These are phyloP conservation scores for Lophiostoma macrostomum DNA, from an alignment of 495 filamentous ascomycete species.

Conservation along the genomic window DNA sequence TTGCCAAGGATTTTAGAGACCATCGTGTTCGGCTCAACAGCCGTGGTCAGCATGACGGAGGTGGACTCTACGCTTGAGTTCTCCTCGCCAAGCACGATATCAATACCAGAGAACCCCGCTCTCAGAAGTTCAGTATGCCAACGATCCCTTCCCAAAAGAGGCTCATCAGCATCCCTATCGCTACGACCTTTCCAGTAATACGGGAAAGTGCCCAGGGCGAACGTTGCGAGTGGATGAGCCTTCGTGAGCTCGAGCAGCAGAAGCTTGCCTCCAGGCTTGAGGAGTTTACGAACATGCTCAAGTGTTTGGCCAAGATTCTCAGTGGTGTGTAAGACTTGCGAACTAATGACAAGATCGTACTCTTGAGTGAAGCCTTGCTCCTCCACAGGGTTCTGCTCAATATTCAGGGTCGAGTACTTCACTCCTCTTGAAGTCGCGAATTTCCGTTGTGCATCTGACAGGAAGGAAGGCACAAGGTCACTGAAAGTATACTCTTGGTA, in stretches of 20 bases:
- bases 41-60: not conserved
- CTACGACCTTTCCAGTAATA: conserved; percentile 1
- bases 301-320: not conserved
- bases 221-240: not conserved
- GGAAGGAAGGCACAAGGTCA: conserved; percentile 10
- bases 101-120: conserved; percentile 15
- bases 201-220: conserved; percentile 1
- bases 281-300: conserved; percentile 5
- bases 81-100: conserved; percentile 11
- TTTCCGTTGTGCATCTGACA: not conserved
- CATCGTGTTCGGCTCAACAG: no score
- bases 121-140: conserved; percentile 1
- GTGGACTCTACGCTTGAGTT: not conserved
- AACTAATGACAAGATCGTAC: conserved; percentile 25
- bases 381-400: conserved; percentile 11
- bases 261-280: conserved; percentile 23
- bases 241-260: conserved; percentile 13
- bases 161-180: conserved; percentile 2
- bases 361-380: conserved; percentile 8
- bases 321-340: conserved; percentile 10
- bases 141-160: not conserved
- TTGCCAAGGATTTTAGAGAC: no score
- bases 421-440: not conserved
- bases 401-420: conserved; percentile 15
- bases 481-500: conserved; percentile 21